phyloP scores from a whole-genome alignment of 768 basidiomycete species.

The Trametes elegans region DNA sequence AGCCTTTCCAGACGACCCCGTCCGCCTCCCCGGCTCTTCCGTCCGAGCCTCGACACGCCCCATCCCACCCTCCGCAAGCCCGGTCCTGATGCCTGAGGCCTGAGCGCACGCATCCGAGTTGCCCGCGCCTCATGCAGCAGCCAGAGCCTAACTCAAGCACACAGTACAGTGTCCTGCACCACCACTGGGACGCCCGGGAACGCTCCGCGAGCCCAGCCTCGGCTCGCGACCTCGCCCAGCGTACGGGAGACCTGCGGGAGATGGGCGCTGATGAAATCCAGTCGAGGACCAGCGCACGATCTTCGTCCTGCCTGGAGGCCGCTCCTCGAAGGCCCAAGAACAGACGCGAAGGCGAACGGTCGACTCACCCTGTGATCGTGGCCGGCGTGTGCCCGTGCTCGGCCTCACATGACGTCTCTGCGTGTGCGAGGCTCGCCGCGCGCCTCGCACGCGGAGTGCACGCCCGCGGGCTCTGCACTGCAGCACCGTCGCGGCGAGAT shows the following conservation, averaged over 20 bases:
- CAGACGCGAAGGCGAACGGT: constrained; percentile 1
- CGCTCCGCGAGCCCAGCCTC: too few relatives aligned
- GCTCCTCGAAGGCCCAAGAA: constrained; percentile 7
- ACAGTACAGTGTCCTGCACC: too few relatives aligned
- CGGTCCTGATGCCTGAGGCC: constrained; percentile 2
- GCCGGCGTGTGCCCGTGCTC: not conserved
- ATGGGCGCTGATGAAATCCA: not conserved
- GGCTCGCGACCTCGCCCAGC: too few relatives aligned
- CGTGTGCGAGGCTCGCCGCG: not conserved
- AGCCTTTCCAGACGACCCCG: too few relatives aligned
- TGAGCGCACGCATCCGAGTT: too few relatives aligned
- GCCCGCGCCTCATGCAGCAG: too few relatives aligned
- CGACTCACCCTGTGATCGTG: not conserved
- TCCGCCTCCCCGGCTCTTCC: not conserved
- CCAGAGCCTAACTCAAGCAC: not conserved
- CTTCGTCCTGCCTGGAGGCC: not conserved
- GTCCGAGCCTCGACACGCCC: not conserved
- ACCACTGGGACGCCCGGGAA: too few relatives aligned
- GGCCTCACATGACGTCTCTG: constrained; percentile 6
- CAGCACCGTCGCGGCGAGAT: not conserved
- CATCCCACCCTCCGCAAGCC: not conserved
- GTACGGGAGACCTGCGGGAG: not conserved
- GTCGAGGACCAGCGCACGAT: too few relatives aligned
- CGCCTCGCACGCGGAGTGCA: not conserved
- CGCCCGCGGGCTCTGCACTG: not conserved